phyloP scores from a whole-genome alignment of 352 stramenopile species.

The Pythium brachiatum region DNA sequence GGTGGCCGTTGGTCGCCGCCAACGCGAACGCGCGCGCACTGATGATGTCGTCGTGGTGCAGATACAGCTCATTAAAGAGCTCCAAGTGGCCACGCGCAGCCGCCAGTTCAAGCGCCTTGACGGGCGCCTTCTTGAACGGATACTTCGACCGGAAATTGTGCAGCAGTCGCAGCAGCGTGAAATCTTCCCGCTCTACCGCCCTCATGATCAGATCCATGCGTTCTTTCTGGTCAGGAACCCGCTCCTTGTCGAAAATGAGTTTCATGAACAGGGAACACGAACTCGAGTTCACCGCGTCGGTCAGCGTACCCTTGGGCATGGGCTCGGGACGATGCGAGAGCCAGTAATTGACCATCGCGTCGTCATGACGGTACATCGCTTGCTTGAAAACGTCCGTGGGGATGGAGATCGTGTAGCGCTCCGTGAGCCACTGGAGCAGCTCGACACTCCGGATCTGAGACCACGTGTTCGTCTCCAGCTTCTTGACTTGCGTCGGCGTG shows the following conservation, averaged over 20 bases:
- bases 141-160: background rate
- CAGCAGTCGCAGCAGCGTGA: background rate
- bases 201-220: background rate
- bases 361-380: background rate
- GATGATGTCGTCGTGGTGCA: slow-evolving; percentile 5
- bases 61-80: background rate
- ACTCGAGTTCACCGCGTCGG: background rate
- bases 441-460: background rate
- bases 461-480: background rate
- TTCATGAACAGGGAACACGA: background rate
- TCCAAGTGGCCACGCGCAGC: background rate
- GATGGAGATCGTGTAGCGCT: background rate
- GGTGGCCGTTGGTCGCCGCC: background rate
- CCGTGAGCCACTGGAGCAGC: background rate
- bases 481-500: background rate
- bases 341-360: background rate
- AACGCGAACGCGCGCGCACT: background rate
- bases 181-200: background rate
- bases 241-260: background rate
- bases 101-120: background rate
- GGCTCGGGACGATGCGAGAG: background rate
- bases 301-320: background rate
- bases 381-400: background rate
- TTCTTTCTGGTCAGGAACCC: background rate
- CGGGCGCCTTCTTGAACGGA: background rate